Evolutionary conservation across 306 rosid species (phyloP).

Genomic region (barrel medic (Medicago truncatula)): DNA sequence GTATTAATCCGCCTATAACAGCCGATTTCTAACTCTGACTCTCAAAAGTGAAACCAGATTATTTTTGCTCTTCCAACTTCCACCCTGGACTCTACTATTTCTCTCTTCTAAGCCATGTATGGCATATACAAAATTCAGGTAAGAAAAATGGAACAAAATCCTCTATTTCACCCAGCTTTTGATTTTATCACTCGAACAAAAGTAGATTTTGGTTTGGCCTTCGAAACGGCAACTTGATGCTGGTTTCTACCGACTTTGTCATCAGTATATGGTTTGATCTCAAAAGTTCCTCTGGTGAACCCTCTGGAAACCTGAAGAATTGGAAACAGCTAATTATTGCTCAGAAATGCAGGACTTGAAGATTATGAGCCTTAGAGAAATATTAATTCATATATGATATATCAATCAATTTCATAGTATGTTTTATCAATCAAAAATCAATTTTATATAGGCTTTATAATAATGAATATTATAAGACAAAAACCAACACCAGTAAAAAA

Average conservation of each 20-base stretch:
- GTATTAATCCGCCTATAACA: constrained; percentile 23
- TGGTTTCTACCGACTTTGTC: constrained; percentile 60
- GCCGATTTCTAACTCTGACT: background rate
- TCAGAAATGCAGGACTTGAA: constrained; percentile 24
- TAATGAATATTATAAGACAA: background rate
- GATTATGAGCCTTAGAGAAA: constrained; percentile 10
- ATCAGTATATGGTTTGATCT: constrained; percentile 69
- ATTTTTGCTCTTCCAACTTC: constrained; percentile 30
- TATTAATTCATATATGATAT: constrained; percentile 1
- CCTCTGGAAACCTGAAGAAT: constrained; percentile 87
- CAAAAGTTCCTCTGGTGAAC: constrained; percentile 86
- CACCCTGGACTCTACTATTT: constrained; percentile 20
- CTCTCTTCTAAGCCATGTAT: constrained; percentile 34
- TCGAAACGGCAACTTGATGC: constrained; percentile 62
- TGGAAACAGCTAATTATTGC: constrained; percentile 35
- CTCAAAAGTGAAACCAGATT: constrained; percentile 36
- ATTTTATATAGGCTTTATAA: no score
- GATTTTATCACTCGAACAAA: constrained; percentile 73
- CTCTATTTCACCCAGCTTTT: constrained; percentile 49
- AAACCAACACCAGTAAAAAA: constrained; percentile 5
- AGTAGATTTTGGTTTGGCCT: constrained; percentile 62
- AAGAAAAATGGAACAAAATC: constrained; percentile 27
- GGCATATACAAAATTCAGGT: constrained; percentile 35
- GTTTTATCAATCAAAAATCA: constrained; percentile 26
- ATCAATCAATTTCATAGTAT: constrained; percentile 10